These are phyloP conservation scores for Anethum foeniculum DNA, from an alignment of 140 eudicot species.

Conservation along the genomic window DNA sequence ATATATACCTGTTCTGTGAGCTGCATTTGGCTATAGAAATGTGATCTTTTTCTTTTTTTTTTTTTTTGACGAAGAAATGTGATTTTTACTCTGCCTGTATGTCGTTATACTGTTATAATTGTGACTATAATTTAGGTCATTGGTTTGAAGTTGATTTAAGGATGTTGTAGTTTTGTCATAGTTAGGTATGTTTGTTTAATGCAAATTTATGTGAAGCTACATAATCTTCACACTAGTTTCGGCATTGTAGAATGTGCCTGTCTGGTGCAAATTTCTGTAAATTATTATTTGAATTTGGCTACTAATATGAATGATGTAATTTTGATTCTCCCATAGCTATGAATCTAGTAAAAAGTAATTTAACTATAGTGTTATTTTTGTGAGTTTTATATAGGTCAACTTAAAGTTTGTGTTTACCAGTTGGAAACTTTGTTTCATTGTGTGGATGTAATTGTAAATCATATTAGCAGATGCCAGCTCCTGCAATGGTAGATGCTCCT, in stretches of 20 bases:
- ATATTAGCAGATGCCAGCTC: conserved; percentile 48
- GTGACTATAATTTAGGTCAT: not conserved
- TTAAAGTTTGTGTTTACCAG: not conserved
- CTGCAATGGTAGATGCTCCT: conserved; percentile 47
- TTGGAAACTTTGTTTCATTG: not conserved
- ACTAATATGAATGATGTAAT: not conserved
- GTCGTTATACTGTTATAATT: too few species aligned
- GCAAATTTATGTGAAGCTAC: not conserved
- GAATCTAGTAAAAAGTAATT: not conserved
- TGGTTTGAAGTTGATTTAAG: not conserved
- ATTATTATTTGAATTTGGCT: not conserved
- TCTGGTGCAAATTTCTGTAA: not conserved
- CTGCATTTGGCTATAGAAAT: too few species aligned
- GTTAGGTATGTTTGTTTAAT: not conserved
- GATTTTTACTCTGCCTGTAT: too few species aligned
- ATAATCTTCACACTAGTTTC: not conserved
- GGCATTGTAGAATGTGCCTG: not conserved
- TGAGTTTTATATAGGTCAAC: not conserved
- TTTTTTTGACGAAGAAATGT: too few species aligned
- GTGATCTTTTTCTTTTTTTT: too few species aligned
- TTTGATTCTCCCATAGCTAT: not conserved
- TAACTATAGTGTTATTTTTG: not conserved
- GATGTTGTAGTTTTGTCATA: not conserved
- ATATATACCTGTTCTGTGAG: too few species aligned
- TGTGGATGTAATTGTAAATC: not conserved